Conservation (phyloP, 202 grass and related monocot genomes). For the Carex arenaria region DNA sequence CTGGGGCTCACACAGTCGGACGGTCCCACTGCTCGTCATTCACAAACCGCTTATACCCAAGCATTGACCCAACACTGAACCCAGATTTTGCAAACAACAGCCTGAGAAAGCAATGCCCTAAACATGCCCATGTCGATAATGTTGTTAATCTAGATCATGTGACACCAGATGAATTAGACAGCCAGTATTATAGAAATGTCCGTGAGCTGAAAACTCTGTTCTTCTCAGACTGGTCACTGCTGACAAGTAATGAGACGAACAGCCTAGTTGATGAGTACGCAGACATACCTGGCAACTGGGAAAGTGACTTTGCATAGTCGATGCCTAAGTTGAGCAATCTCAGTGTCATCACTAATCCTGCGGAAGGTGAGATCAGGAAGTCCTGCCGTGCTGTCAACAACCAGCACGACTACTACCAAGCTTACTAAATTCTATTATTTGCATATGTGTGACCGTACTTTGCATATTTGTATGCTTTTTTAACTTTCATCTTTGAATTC, state of each 20-base stretch:
- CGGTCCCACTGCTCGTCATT: background rate
- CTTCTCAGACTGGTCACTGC: conserved; percentile 23
- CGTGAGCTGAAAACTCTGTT: conserved; percentile 17
- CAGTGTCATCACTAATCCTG: too few relatives aligned
- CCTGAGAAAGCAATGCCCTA: background rate
- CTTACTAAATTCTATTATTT: too few relatives aligned
- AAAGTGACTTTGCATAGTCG: too few relatives aligned
- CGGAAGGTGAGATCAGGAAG: too few relatives aligned
- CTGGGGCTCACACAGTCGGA: conserved; percentile 6
- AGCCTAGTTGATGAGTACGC: conserved; percentile 12
- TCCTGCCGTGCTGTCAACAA: too few relatives aligned
- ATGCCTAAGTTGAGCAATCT: too few relatives aligned
- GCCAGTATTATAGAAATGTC: conserved; percentile 31
- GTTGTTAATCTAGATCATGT: background rate
- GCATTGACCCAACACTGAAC: background rate
- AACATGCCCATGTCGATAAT: background rate
- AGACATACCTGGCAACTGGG: too few relatives aligned
- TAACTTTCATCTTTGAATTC: too few relatives aligned
- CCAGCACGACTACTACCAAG: too few relatives aligned
- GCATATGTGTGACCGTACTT: too few relatives aligned
- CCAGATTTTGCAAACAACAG: background rate
- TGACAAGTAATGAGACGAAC: background rate
- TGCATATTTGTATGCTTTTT: too few relatives aligned
- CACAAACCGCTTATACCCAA: background rate
- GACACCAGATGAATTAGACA: background rate